Base-by-base conservation (phyloP, 768 basidiomycete species). In the Hygrocybe punicea region DNA sequence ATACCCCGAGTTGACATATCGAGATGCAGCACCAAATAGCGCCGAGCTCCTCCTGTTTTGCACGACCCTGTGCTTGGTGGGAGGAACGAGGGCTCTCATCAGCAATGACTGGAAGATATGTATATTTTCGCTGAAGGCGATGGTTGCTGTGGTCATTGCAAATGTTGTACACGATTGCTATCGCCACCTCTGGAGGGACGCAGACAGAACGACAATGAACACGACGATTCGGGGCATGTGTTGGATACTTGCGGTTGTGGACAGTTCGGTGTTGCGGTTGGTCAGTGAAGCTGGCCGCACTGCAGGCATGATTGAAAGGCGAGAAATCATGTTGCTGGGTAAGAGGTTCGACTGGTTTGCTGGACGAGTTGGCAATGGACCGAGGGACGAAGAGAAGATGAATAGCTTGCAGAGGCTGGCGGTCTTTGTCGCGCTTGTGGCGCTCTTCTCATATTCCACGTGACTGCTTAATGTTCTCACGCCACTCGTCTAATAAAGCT, bases 271-370 rank as follows among this genome's bases (percentile, higher is more conserved):
- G 8, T 76, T 85, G 44, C 72, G 83, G 23, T 71, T 85, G 67
- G 71, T 71, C 19, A 81, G 76, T 37, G 83, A 85, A 56, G 65
- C 71, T 45, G 84, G 82, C 0, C 73, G 82, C 7, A 35, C 74
- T 0, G 67, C 76, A 2, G 82, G 83, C 1, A 59, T 79, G 14
- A 17, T 84, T 8, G 71, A 73, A 48, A 65, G 81, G n/a, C 59
- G 74, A 1, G 82, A 84, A 60, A 68, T 69, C 6, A 5, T 10
- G 2, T 58, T 62, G 1, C 49, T 84, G 17, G 75, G 78, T 0
- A 61, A 56, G 24, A 65, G 83, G 6, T 85, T 85, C 50, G 83
- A 84, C 52, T 84, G 82, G 82, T 85, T 84, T 55, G 67, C 77
- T 0, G 72, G 76, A 7, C 63, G 76, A 16, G 78, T 74, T 0